Percentiles rank a stretch among this genome's conserved stretches.
Conservation (phyloP, 495 filamentous ascomycete genomes). For the Pyronema domesticum region DNA sequence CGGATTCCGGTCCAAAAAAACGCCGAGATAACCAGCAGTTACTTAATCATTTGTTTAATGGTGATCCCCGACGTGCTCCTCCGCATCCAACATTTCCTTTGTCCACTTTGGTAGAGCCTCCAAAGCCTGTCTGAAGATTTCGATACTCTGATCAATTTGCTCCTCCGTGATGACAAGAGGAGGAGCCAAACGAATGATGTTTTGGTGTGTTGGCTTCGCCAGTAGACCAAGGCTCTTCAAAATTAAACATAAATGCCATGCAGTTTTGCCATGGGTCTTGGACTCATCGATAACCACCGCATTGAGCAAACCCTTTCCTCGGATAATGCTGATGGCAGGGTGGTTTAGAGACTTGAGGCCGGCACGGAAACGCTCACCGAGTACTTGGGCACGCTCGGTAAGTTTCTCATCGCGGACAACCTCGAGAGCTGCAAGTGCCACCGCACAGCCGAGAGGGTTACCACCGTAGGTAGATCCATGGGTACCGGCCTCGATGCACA, state of each 20-base stretch:
- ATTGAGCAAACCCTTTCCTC: slow-evolving; percentile 89
- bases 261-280: slow-evolving; percentile 62
- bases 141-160: slow-evolving; percentile 61
- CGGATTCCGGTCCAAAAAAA: too few relatives aligned
- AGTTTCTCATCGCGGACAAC: slow-evolving; percentile 81
- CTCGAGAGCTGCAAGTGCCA: slow-evolving; percentile 91
- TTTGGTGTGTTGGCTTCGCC: slow-evolving; percentile 96
- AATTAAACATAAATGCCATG: slow-evolving; percentile 95
- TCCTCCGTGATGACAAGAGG: slow-evolving; percentile 71
- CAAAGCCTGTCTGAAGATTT: slow-evolving; percentile 60
- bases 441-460: slow-evolving; percentile 90
- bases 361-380: slow-evolving; percentile 72
- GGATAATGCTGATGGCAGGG: slow-evolving; percentile 64
- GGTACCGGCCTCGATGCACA: slow-evolving; percentile 90
- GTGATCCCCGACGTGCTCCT: too few relatives aligned
- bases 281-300: slow-evolving; percentile 92
- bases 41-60: too few relatives aligned
- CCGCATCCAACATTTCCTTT: too few relatives aligned
- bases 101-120: slow-evolving; percentile 29
- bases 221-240: slow-evolving; percentile 90
- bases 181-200: slow-evolving; percentile 90
- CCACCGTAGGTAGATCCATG: slow-evolving; percentile 96
- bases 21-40: too few relatives aligned
- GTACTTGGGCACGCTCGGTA: slow-evolving; percentile 57
- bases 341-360: slow-evolving; percentile 52